These are phyloP conservation scores for Paecilomyces sp. DNA, from an alignment of 2,329 filamentous ascomycete genomes.

Conservation along the genomic window DNA sequence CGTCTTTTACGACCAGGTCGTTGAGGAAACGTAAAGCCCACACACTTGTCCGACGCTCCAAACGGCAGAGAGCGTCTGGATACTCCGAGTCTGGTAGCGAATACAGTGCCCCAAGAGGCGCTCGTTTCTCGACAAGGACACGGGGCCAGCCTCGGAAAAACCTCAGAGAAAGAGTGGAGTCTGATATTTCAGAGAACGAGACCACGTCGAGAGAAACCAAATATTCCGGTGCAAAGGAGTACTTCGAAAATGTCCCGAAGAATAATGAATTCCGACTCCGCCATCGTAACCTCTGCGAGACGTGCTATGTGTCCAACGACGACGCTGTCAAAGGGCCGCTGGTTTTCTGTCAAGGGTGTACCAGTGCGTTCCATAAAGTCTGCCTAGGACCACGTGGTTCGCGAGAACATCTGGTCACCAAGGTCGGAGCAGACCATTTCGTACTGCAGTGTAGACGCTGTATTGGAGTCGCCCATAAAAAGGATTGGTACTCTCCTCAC, in stretches of 20 bases:
- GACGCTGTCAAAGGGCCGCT: slow-evolving; percentile 59
- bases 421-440: slow-evolving; percentile 67
- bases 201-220: slow-evolving; percentile 36
- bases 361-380: slow-evolving; percentile 69
- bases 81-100: slow-evolving; percentile 9
- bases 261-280: slow-evolving; percentile 61
- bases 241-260: slow-evolving; percentile 57
- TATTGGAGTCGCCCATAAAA: slow-evolving; percentile 60
- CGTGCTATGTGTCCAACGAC: slow-evolving; percentile 55
- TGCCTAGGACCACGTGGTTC: slow-evolving; percentile 68
- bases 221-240: slow-evolving; percentile 60
- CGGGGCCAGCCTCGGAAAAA: slow-evolving; percentile 23
- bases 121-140: slow-evolving; percentile 24
- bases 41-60: slow-evolving; percentile 4
- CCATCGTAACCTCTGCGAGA: slow-evolving; percentile 66
- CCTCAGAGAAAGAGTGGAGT: slow-evolving; percentile 38
- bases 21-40: slow-evolving; percentile 9
- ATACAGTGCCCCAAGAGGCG: slow-evolving; percentile 8
- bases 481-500: slow-evolving; percentile 62
- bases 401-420: slow-evolving; percentile 86
- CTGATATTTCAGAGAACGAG: slow-evolving; percentile 31
- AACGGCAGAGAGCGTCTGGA: slow-evolving; percentile 2
- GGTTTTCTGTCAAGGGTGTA: slow-evolving; percentile 88
- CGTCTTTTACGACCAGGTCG: slow-evolving; percentile 3
- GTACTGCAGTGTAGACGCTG: slow-evolving; percentile 88